These are phyloP conservation scores for Suhomyces yuchorum DNA, from an alignment of 1,139 yeast species.

Conservation along the genomic window DNA sequence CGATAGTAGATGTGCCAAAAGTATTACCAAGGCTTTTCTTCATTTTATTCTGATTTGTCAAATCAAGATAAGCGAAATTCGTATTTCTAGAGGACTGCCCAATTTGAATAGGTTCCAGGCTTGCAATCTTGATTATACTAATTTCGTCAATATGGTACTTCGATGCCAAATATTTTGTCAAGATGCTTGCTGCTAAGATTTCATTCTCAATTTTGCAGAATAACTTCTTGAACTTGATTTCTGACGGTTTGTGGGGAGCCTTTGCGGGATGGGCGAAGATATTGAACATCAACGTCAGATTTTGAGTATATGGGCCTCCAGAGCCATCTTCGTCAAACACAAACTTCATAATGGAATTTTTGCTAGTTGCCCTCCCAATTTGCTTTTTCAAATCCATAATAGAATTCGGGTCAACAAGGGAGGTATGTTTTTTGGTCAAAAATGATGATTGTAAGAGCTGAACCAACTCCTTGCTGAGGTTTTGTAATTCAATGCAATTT, in stretches of 20 bases:
- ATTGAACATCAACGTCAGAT: conserved; percentile 45
- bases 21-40: too few species aligned
- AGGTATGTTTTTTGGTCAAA: not conserved
- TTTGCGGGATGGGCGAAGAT: not conserved
- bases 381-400: conserved; percentile 27
- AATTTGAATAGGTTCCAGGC: conserved; percentile 35
- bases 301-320: conserved; percentile 57
- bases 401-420: not conserved
- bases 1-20: conserved; percentile 36
- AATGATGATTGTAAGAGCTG: conserved; percentile 39
- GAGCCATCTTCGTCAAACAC: conserved; percentile 64
- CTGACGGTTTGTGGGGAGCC: conserved; percentile 22
- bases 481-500: conserved; percentile 36
- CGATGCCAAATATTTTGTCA: conserved; percentile 44
- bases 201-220: conserved; percentile 44
- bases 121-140: conserved; percentile 58
- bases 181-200: conserved; percentile 42
- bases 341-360: conserved; percentile 32
- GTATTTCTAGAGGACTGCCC: too few species aligned
- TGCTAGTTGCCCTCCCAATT: conserved; percentile 59
- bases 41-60: too few species aligned
- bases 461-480: conserved; percentile 47
- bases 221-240: conserved; percentile 38
- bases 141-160: conserved; percentile 50
- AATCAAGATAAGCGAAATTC: too few species aligned